phyloP scores from a whole-genome alignment of 805 yeast species.

The Teunomyces kruisii region DNA sequence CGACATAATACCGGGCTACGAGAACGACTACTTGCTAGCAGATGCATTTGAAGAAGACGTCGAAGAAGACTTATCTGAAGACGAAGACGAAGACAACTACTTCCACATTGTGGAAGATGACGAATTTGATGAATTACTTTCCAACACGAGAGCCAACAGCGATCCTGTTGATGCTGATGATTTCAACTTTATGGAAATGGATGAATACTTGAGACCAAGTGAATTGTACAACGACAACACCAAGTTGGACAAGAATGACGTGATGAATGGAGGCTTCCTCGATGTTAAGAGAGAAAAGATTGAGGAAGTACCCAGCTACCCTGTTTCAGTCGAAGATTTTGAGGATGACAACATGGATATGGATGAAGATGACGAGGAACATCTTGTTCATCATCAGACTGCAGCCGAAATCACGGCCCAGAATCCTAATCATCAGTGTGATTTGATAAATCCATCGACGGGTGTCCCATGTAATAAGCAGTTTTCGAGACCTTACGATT shows the following conservation, averaged over 20 bases:
- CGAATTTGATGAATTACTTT: conserved; percentile 22
- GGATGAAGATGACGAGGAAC: conserved; percentile 4
- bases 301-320: neutral
- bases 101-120: conserved; percentile 34
- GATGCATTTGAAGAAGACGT: conserved; percentile 44
- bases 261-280: conserved; percentile 13
- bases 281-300: conserved; percentile 8
- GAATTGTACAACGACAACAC: conserved; percentile 3
- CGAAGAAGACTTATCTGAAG: conserved; percentile 42
- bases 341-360: conserved; percentile 7
- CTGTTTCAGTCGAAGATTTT: conserved; percentile 1
- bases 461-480: conserved; percentile 69
- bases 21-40: conserved; percentile 32
- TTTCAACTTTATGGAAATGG: conserved; percentile 12
- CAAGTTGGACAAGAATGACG: conserved; percentile 9
- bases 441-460: conserved; percentile 57
- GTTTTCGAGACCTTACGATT: conserved; percentile 69
- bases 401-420: conserved; percentile 34
- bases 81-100: conserved; percentile 39
- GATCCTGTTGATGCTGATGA: neutral
- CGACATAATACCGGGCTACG: conserved; percentile 30
- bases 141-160: neutral
- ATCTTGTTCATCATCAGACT: conserved; percentile 14
- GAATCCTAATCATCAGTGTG: conserved; percentile 55
- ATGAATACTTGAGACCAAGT: conserved; percentile 8